Conservation (phyloP, 257 asterid species). For the Primulina eburnea region DNA sequence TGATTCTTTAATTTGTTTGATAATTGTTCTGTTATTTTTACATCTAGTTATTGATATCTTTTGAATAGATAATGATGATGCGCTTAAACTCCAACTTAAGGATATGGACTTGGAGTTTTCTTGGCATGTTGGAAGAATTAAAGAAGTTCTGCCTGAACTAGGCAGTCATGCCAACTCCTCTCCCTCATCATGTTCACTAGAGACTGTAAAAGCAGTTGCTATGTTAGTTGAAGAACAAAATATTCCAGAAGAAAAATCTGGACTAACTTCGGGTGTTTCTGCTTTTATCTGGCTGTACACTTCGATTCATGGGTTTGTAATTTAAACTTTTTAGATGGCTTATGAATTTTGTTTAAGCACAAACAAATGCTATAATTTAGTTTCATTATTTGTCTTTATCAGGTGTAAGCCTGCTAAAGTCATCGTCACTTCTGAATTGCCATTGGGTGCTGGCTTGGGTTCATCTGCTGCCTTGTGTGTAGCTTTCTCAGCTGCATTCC, state of each 20-base stretch:
- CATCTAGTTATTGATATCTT: conserved; percentile 17
- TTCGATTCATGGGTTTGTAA: conserved; percentile 71
- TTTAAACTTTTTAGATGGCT: conserved; percentile 8
- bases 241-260: conserved; percentile 63
- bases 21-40: not conserved
- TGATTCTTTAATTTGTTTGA: conserved; percentile 8
- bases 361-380: conserved; percentile 17
- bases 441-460: conserved; percentile 96
- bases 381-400: conserved; percentile 29
- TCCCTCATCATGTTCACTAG: conserved; percentile 72
- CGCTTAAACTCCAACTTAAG: conserved; percentile 70
- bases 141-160: conserved; percentile 66
- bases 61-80: conserved; percentile 59
- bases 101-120: conserved; percentile 77
- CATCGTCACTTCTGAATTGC: conserved; percentile 83
- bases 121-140: conserved; percentile 79
- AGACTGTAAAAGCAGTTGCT: conserved; percentile 65
- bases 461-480: conserved; percentile 97
- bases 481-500: conserved; percentile 79
- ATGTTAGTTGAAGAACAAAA: conserved; percentile 66
- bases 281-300: conserved; percentile 91
- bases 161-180: conserved; percentile 47
- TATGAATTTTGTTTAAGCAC: not conserved
- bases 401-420: conserved; percentile 85
- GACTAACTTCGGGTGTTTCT: conserved; percentile 75